Evolutionary conservation across 2,329 filamentous ascomycete genomes (phyloP), one percentile per base, ranked within the genome.

Genomic region (Xylariaceae sp.): DNA sequence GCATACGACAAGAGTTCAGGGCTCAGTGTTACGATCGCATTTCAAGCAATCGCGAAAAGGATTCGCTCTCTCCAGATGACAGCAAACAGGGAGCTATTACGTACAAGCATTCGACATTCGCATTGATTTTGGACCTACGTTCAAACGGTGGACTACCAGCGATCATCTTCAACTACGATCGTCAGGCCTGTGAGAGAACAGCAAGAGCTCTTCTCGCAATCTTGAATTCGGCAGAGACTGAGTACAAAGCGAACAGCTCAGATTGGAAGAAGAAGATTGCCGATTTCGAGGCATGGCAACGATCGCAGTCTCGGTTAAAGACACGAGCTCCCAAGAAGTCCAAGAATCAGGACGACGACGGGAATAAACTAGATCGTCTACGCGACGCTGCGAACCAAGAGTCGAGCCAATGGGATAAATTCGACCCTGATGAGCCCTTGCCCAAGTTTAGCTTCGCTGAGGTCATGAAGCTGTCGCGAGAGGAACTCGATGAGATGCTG

Each of bases 371-470:
- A 3, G 45, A 47, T 22, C 34, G 22, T 13, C 12, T 19, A 6
- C 33, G 45, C 13, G 34, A 17, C 28, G 19, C 33, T 40, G 33
- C 17, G 6, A 28, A 18, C 6, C 11, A 18, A 16, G 36, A 40
- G 7, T 16, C 16, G 6, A 39, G 33, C 9, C 38, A 40, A 5
- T 38, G 34, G 34, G 16, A 16, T 3, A 38, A 13, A 5, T 38
- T 38, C 16, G 34, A 38, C 9, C 34, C 39, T 4, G 22, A 84
- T 4, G 80, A 74, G 3, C 85, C 87, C 0, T 64, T 86, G 6
- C 75, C 81, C 1, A 76, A 79, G 9, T 90, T 86, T 65, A 83
- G 80, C 49, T 87, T 91, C 59, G 84, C 85, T 1, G 81, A 89
- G 63, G 70, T 73, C 16, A 84, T 79, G 43, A 85, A 80, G 54